Evolutionary conservation across 2,329 filamentous ascomycete species (phyloP).

Genomic region (Tolypocladium ophioglossoides): DNA sequence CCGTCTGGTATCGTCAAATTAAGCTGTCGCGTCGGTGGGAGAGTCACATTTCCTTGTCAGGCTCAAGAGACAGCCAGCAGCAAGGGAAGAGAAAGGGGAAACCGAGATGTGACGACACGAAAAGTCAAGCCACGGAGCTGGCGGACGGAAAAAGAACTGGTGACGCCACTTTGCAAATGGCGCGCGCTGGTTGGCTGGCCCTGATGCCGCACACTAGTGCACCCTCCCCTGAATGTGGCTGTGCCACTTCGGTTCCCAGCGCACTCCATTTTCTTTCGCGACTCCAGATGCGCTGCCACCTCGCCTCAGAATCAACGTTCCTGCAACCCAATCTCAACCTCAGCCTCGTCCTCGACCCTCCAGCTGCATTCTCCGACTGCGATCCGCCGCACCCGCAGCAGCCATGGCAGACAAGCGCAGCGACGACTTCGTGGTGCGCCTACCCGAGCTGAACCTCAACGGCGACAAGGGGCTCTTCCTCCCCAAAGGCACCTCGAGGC

Average conservation of each 20-base stretch:
- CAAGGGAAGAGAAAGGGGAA: no score
- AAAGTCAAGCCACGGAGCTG: neutral
- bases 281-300: conserved; percentile 22
- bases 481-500: conserved; percentile 10
- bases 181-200: neutral
- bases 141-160: neutral
- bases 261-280: neutral
- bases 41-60: no score
- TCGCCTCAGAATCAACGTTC: neutral
- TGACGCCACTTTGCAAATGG: neutral
- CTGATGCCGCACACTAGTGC: neutral
- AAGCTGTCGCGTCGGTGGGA: no score
- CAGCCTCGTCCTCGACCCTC: neutral
- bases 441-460: conserved; percentile 46
- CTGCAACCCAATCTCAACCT: neutral
- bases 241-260: neutral
- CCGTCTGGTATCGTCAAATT: no score
- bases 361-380: no score
- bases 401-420: conserved; percentile 83
- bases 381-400: neutral
- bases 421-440: conserved; percentile 64
- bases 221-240: neutral
- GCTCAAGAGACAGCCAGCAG: no score
- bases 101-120: neutral
- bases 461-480: conserved; percentile 43